Percentiles rank a stretch among this genome's conserved stretches.
Evolutionary conservation across 192 early-diverging fungal species (phyloP).

Genomic region (Backusella australiensis): DNA sequence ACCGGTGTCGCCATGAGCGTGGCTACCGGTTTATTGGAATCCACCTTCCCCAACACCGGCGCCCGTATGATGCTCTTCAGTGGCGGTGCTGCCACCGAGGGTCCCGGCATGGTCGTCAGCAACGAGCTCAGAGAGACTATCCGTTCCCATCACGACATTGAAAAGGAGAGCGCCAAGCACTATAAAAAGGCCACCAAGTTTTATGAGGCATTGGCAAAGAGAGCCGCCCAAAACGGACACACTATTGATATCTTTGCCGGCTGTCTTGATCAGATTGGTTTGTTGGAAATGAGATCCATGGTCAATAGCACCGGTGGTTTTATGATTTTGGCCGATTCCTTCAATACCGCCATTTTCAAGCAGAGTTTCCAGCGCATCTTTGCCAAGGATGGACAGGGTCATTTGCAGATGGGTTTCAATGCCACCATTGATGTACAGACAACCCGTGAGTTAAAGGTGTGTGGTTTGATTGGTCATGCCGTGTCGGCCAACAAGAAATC

Average conservation of each 20-base stretch:
- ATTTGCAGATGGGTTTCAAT: constrained; percentile 98
- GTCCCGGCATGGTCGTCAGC: constrained; percentile 95
- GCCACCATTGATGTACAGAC: constrained; percentile 96
- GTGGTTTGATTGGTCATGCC: constrained; percentile 95
- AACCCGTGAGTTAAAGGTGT: constrained; percentile 91
- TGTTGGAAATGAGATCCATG: constrained; percentile 95
- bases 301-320: constrained; percentile 85
- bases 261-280: constrained; percentile 94
- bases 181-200: constrained; percentile 94
- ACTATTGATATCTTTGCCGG: constrained; percentile 99
- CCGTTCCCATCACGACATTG: constrained; percentile 95
- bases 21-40: constrained; percentile 89
- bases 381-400: constrained; percentile 84
- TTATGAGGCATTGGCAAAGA: constrained; percentile 87
- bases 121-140: constrained; percentile 90
- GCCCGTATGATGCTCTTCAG: constrained; percentile 90
- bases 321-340: constrained; percentile 96
- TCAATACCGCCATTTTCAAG: constrained; percentile 95
- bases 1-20: constrained; percentile 94
- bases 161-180: constrained; percentile 92
- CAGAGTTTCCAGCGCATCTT: constrained; percentile 95
- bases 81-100: constrained; percentile 92
- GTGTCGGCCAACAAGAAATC: constrained; percentile 88
- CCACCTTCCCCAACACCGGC: constrained; percentile 89
- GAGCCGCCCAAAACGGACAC: constrained; percentile 84